These are phyloP conservation scores for Phaeoacremonium minimum DNA, from an alignment of 2,329 filamentous ascomycete genomes.

Conservation along the genomic window DNA sequence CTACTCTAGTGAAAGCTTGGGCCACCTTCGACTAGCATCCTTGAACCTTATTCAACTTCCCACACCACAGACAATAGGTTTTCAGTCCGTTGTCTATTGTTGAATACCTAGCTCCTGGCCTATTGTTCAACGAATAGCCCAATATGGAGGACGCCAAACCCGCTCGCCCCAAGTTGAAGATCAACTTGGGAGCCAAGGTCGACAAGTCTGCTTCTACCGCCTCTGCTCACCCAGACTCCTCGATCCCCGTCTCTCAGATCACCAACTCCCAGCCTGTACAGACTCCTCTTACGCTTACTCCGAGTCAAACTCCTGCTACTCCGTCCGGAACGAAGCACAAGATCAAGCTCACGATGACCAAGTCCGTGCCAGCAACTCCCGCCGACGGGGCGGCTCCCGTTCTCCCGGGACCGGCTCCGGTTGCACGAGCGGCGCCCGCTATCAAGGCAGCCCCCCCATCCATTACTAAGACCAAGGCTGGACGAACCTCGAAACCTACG, in stretches of 20 bases:
- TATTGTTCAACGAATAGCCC: no score
- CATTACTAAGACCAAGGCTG: constrained; percentile 52
- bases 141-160: no score
- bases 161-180: neutral
- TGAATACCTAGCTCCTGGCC: no score
- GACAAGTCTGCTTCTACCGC: neutral
- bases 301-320: constrained; percentile 6
- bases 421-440: constrained; percentile 11
- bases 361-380: constrained; percentile 21
- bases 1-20: no score
- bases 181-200: neutral
- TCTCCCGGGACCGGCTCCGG: constrained; percentile 22
- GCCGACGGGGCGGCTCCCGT: constrained; percentile 18
- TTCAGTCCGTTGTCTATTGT: no score
- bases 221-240: constrained; percentile 1
- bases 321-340: constrained; percentile 12
- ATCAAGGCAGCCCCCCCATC: no score
- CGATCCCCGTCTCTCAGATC: constrained; percentile 4
- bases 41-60: no score
- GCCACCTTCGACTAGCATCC: no score
- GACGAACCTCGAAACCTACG: constrained; percentile 54
- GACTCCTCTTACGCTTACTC: constrained; percentile 9
- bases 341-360: constrained; percentile 16
- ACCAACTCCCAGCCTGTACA: neutral
- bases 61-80: no score